Evolutionary conservation across 2,329 filamentous ascomycete species (phyloP), one percentile per base, ranked within the genome.

Genomic region (Trichoderma sp.): DNA sequence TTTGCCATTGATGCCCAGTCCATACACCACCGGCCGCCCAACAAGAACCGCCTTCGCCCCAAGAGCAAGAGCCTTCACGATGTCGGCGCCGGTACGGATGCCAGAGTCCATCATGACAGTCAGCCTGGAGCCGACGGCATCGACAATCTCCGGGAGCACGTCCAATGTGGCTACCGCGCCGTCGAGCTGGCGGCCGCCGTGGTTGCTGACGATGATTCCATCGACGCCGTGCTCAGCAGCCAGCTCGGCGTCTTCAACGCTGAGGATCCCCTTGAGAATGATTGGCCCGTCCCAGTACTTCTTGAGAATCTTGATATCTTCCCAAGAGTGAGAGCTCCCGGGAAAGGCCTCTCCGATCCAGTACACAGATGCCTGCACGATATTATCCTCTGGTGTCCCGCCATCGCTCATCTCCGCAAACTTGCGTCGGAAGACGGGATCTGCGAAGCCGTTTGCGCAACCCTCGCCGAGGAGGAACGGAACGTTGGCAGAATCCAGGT

Each of bases 401-500:
- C 80, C 82, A 41, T 78, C 81, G n/a, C 74, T 76, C 54, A 78
- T 77, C 59, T 70, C 63, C 2, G 70, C 68, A 62, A 71, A 68
- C 48, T 70, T 68, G 66, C 68, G n/a, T 61, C 73, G 34, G 73
- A 90, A 91, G 0, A 88, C 86, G 0, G 88, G 88, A 71, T 92
- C 89, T 1, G 81, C 81, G 68, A 92, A 87, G 1, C 88, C 89
- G 2, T 88, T 81, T 51, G 83, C 79, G 58, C 85, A 83, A 2
- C 89, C 89, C 10, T 84, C 74, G 0, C 85, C 84, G 45, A 78
- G 80, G 30, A 87, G 76, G 68, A 90, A 90, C 0, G 88, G 84
- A 0, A 86, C 71, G 70, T 85, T 89, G 3, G 80, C 84, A 15
- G 82, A 81, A 68, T 91, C 88, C 5, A 92, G 81, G 71, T 92